A percentile compares a stretch with the other conserved stretches of the same genome.
Conservation (phyloP, 441 rosid species). For the Erodium moschatum region DNA sequence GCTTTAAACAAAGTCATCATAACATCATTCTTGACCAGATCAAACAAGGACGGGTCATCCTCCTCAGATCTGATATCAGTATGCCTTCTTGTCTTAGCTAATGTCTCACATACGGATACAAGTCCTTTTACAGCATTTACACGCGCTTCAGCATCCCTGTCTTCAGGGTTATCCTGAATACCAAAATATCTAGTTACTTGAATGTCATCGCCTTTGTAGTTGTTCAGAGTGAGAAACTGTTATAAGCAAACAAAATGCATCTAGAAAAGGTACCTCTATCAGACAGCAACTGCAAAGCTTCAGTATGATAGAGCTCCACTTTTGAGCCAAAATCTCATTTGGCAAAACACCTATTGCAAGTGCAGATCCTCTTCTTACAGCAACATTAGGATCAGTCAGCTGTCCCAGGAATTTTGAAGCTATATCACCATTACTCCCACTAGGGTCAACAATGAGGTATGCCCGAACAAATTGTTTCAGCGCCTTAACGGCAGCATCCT, state of each 20-base stretch:
- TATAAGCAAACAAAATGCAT: slow-evolving; percentile 15
- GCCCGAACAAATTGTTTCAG: slow-evolving; percentile 55
- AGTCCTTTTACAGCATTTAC: slow-evolving; percentile 91
- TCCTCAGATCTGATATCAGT: slow-evolving; percentile 26
- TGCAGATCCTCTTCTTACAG: slow-evolving; percentile 89
- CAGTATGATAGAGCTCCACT: slow-evolving; percentile 57
- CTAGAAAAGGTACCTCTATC: slow-evolving; percentile 53
- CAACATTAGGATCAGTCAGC: slow-evolving; percentile 67
- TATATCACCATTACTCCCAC: slow-evolving; percentile 33
- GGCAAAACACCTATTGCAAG: slow-evolving; percentile 81
- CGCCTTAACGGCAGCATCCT: slow-evolving; percentile 79
- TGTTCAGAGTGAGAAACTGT: slow-evolving; percentile 11
- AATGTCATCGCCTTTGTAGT: slow-evolving; percentile 16
- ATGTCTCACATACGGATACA: slow-evolving; percentile 66
- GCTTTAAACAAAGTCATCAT: slow-evolving; percentile 69
- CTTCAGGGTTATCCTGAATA: slow-evolving; percentile 72
- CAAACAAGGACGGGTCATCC: slow-evolving; percentile 38
- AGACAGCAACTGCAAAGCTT: slow-evolving; percentile 64
- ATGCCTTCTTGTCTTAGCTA: slow-evolving; percentile 38
- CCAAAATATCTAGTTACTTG: slow-evolving; percentile 18
- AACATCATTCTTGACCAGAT: slow-evolving; percentile 69
- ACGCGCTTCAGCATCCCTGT: slow-evolving; percentile 94
- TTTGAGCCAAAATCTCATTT: slow-evolving; percentile 48
- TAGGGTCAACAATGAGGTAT: slow-evolving; percentile 36
- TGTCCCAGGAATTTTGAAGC: slow-evolving; percentile 53